Percentiles rank a stretch among this genome's conserved stretches.
Conservation (phyloP, 352 stramenopile species). For the Phytophthora citrophthora region DNA sequence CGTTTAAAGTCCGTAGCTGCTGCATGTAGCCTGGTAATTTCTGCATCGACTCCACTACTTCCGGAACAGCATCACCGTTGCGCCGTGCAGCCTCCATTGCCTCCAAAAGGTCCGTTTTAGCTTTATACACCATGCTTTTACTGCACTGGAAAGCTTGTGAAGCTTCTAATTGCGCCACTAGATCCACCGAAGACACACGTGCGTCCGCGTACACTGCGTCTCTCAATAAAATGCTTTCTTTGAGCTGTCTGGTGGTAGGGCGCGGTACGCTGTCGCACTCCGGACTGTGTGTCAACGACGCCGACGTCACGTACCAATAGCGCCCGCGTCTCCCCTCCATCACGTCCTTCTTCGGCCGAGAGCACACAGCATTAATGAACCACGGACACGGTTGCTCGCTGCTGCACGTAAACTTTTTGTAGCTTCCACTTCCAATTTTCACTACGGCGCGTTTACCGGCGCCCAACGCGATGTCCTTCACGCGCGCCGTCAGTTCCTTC, state of each 20-base stretch:
- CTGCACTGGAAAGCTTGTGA: constrained; percentile 43
- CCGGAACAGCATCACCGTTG: constrained; percentile 3
- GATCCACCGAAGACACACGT: constrained; percentile 43
- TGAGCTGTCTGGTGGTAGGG: constrained; percentile 53
- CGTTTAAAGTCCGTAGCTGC: constrained; percentile 43
- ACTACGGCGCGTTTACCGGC: constrained; percentile 52
- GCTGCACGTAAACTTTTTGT: constrained; percentile 65
- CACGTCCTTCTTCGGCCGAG: constrained; percentile 34
- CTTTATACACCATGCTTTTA: constrained; percentile 69
- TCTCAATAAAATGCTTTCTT: constrained; percentile 44
- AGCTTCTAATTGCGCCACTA: constrained; percentile 45
- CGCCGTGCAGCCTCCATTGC: constrained; percentile 33
- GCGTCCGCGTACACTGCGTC: constrained; percentile 50
- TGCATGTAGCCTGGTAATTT: constrained; percentile 49
- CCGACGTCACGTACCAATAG: constrained; percentile 65
- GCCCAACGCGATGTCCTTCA: constrained; percentile 60
- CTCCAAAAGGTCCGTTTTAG: constrained; percentile 58
- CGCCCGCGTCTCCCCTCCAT: constrained; percentile 9
- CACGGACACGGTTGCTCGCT: constrained; percentile 45
- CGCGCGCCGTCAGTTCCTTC: constrained; percentile 50
- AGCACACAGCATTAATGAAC: constrained; percentile 58
- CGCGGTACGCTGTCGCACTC: constrained; percentile 49
- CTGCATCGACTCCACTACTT: constrained; percentile 34
- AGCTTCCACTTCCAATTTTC: constrained; percentile 56
- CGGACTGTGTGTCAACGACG: constrained; percentile 37